These are phyloP conservation scores for Zancudomyces culisetae DNA, from an alignment of 371 early-diverging fungal species.

Conservation along the genomic window DNA sequence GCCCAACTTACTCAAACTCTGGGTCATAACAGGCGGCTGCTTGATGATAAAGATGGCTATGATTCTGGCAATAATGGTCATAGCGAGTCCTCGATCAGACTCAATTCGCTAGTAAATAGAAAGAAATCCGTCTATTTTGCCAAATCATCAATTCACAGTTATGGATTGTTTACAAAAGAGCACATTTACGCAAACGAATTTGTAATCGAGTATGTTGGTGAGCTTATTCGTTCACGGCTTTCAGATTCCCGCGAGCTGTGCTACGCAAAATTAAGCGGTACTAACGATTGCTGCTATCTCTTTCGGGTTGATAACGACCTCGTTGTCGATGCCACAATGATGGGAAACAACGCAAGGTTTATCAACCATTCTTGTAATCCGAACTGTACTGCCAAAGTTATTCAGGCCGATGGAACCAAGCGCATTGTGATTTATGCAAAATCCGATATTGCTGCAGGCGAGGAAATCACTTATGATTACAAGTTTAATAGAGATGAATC, in stretches of 20 bases:
- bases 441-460: constrained; percentile 70
- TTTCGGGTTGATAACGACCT: constrained; percentile 91
- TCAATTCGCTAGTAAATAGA: constrained; percentile 74
- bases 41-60: constrained; percentile 2
- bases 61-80: neutral
- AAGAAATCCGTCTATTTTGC: constrained; percentile 76
- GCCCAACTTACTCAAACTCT: constrained; percentile 17
- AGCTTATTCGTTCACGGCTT: constrained; percentile 83
- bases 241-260: constrained; percentile 86
- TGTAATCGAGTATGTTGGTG: constrained; percentile 98
- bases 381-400: constrained; percentile 89
- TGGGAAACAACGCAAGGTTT: constrained; percentile 92
- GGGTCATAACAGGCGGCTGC: neutral
- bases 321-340: constrained; percentile 95
- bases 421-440: constrained; percentile 87
- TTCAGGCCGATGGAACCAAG: constrained; percentile 53
- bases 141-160: constrained; percentile 81
- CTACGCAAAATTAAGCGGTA: constrained; percentile 34
- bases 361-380: constrained; percentile 98
- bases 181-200: constrained; percentile 77
- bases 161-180: constrained; percentile 90
- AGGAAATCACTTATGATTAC: constrained; percentile 98
- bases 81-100: constrained; percentile 35
- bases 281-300: constrained; percentile 36
- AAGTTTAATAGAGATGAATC: constrained; percentile 68